Conservation (phyloP, 805 yeast species). For the Yarrowia alimentaria region DNA sequence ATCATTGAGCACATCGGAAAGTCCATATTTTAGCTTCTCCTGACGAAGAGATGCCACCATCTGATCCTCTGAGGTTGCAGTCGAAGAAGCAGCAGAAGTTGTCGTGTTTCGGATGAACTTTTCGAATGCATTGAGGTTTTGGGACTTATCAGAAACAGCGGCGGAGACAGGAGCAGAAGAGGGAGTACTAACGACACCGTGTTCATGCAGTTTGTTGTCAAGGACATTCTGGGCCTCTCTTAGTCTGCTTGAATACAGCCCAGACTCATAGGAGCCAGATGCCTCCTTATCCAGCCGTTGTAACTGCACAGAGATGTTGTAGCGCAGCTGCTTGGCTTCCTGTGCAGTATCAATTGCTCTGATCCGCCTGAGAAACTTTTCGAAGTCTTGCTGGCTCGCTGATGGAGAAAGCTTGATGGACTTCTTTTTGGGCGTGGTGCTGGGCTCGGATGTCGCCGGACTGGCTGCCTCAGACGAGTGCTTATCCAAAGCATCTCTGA, state of each 20-base stretch:
- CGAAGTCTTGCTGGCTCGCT: slow-evolving; percentile 45
- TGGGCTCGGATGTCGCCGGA: slow-evolving; percentile 22
- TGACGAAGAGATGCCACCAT: slow-evolving; percentile 9
- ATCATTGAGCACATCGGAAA: slow-evolving; percentile 44
- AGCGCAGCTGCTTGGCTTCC: slow-evolving; percentile 51
- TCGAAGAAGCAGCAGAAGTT: neutral
- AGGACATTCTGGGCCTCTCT: slow-evolving; percentile 11
- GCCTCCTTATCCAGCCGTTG: slow-evolving; percentile 44
- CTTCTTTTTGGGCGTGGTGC: slow-evolving; percentile 23
- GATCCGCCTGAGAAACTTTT: slow-evolving; percentile 44
- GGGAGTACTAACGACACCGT: slow-evolving; percentile 1
- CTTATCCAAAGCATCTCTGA: slow-evolving; percentile 66
- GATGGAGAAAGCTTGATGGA: slow-evolving; percentile 42
- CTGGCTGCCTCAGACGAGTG: slow-evolving; percentile 44
- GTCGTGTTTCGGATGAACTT: slow-evolving; percentile 33
- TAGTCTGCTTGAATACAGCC: neutral
- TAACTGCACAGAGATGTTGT: slow-evolving; percentile 49
- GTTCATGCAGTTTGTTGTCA: slow-evolving; percentile 3
- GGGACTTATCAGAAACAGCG: slow-evolving; percentile 5
- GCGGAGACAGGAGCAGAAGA: slow-evolving; percentile 1
- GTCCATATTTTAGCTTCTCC: slow-evolving; percentile 16
- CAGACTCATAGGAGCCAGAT: slow-evolving; percentile 5
- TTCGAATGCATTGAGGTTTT: slow-evolving; percentile 14
- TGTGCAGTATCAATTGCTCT: slow-evolving; percentile 41
- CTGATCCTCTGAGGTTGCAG: slow-evolving; percentile 41